A percentile compares a stretch with the other conserved stretches of the same genome.
Conservation (phyloP, 73 alveolate genomes). For the Tetrahymena thermophila region DNA sequence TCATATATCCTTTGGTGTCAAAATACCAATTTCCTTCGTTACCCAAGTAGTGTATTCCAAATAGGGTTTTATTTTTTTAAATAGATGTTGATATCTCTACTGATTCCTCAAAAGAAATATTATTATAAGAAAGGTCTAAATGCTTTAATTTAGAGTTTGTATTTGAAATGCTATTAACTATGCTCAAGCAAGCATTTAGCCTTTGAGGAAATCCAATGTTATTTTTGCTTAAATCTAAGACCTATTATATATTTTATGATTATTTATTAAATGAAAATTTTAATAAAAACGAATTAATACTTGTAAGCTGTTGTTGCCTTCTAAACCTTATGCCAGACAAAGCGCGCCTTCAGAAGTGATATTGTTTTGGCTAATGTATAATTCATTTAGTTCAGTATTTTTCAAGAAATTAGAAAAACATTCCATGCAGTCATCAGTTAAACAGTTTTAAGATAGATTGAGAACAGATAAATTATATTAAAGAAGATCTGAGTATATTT, state of each 20-base stretch:
- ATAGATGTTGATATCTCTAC: not conserved
- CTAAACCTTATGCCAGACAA: not conserved
- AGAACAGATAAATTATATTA: slow-evolving; percentile 13
- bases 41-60: slow-evolving; percentile 32
- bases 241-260: not conserved
- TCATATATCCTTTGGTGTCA: slow-evolving; percentile 27
- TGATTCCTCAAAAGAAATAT: slow-evolving; percentile 14
- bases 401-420: slow-evolving; percentile 1
- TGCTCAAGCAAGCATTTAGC: not conserved
- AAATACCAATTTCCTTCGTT: not conserved
- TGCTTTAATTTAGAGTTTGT: slow-evolving; percentile 23
- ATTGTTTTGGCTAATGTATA: slow-evolving; percentile 11
- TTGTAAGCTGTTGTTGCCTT: not conserved
- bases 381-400: not conserved
- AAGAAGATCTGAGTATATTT: not conserved
- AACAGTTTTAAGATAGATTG: slow-evolving; percentile 18
- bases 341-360: slow-evolving; percentile 19
- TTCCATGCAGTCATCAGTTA: slow-evolving; percentile 22
- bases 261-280: not conserved
- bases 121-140: slow-evolving; percentile 28
- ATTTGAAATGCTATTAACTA: not conserved
- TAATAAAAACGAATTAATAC: not conserved
- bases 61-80: not conserved
- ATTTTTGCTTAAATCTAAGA: not conserved
- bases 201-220: not conserved